Evolutionary conservation across 768 basidiomycete species (phyloP).

Genomic region (Auriscalpium microsporum): DNA sequence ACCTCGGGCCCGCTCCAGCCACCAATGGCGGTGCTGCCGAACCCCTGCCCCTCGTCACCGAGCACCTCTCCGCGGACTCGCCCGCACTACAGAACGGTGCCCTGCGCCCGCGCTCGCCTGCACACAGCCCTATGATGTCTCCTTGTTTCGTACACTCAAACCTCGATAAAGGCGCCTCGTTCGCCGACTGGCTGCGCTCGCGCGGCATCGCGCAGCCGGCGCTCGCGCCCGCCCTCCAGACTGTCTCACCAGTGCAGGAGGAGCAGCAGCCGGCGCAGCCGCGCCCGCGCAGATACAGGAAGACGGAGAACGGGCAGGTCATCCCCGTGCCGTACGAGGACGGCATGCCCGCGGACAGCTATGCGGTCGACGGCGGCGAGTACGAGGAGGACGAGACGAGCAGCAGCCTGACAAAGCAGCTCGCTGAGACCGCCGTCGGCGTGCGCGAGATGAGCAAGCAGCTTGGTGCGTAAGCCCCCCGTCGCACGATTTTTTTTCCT

Average conservation of each 20-base stretch:
- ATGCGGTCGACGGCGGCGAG: slow-evolving; percentile 30
- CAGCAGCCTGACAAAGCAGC: slow-evolving; percentile 77
- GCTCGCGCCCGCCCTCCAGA: slow-evolving; percentile 44
- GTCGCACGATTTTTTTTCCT: slow-evolving; percentile 6
- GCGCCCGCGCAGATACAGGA: slow-evolving; percentile 18
- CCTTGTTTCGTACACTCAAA: slow-evolving; percentile 93
- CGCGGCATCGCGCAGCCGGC: slow-evolving; percentile 19
- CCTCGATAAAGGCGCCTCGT: slow-evolving; percentile 72
- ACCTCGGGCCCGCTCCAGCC: not conserved
- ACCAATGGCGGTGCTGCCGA: not conserved
- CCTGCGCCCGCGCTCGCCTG: slow-evolving; percentile 10
- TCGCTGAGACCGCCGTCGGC: slow-evolving; percentile 94
- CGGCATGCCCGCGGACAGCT: slow-evolving; percentile 12
- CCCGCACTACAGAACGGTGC: not conserved
- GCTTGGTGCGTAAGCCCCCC: slow-evolving; percentile 54
- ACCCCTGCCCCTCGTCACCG: not conserved
- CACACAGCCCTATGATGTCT: slow-evolving; percentile 39
- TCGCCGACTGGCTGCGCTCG: slow-evolving; percentile 60
- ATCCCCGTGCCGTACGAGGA: slow-evolving; percentile 17
- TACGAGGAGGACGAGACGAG: slow-evolving; percentile 68
- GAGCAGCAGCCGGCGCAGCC: slow-evolving; percentile 8
- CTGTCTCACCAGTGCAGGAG: slow-evolving; percentile 23
- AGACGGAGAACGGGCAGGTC: slow-evolving; percentile 12
- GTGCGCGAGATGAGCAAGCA: slow-evolving; percentile 99
- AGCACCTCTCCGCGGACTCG: not conserved